phyloP scores from a whole-genome alignment of 192 early-diverging fungal species.

The Coemansia sp. region DNA sequence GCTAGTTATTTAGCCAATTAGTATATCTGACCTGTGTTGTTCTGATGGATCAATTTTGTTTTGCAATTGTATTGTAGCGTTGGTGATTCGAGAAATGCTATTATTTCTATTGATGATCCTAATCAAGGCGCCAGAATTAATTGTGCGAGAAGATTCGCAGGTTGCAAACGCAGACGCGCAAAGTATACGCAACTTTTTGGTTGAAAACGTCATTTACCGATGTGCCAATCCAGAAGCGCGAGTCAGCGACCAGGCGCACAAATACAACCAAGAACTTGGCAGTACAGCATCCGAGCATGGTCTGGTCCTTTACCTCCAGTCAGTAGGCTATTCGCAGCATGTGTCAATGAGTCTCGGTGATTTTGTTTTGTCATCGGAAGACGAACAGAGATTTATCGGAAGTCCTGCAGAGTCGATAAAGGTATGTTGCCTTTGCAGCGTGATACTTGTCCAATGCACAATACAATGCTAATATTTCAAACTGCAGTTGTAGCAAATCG shows the following conservation, averaged over 20 bases:
- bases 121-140: slow-evolving; percentile 30
- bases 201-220: slow-evolving; percentile 30
- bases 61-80: slow-evolving; percentile 14
- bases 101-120: slow-evolving; percentile 10
- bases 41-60: background rate
- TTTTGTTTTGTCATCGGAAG: slow-evolving; percentile 16
- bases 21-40: background rate
- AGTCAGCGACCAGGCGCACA: background rate
- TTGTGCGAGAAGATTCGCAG: slow-evolving; percentile 15
- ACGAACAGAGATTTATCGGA: slow-evolving; percentile 8
- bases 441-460: too few species aligned
- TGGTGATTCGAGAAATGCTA: slow-evolving; percentile 26
- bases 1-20: too few species aligned
- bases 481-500: slow-evolving; percentile 30
- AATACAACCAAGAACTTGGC: slow-evolving; percentile 22
- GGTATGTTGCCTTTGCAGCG: slow-evolving; percentile 2
- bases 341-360: slow-evolving; percentile 15
- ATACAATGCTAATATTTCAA: too few species aligned
- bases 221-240: slow-evolving; percentile 19
- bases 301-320: slow-evolving; percentile 12
- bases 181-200: slow-evolving; percentile 42
- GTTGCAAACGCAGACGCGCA: background rate
- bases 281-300: slow-evolving; percentile 8
- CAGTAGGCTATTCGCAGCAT: background rate
- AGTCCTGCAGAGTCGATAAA: slow-evolving; percentile 25